Evolutionary conservation across 1,284 basidiomycete species (phyloP).

Genomic region (Ganoderma lucidum): DNA sequence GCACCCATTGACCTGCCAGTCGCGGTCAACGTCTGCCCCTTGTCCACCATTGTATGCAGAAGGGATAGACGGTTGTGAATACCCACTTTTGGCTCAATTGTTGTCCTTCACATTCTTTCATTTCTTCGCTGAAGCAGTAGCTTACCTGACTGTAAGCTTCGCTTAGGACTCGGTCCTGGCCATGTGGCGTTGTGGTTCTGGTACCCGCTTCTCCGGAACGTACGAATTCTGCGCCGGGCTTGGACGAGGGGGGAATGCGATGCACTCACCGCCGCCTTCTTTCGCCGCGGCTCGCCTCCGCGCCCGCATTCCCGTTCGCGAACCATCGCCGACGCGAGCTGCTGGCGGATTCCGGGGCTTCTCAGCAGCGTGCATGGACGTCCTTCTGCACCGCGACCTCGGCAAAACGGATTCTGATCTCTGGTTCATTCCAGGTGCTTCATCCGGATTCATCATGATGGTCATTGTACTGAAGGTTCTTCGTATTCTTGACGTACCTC

Average conservation of each 20-base stretch:
- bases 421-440: not conserved
- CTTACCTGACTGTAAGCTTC: not conserved
- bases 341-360: not conserved
- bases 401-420: not conserved
- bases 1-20: not conserved
- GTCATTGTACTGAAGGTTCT: not conserved
- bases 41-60: not conserved
- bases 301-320: not conserved
- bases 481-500: not conserved
- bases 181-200: not conserved
- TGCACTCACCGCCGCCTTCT: not conserved
- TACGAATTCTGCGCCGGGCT: not conserved
- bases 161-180: not conserved
- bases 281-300: not conserved
- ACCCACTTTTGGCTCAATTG: no score
- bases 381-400: not conserved
- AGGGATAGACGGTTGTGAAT: not conserved
- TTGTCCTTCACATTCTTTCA: not conserved
- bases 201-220: not conserved
- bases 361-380: not conserved
- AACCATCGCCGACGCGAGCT: conserved; percentile 1
- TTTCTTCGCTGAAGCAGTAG: not conserved
- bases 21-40: not conserved
- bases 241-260: not conserved
- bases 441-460: not conserved